Percentiles rank a stretch among this genome's conserved stretches.
Conservation (phyloP, 176 grass and related monocot genomes). For the Guadua angustifolia region DNA sequence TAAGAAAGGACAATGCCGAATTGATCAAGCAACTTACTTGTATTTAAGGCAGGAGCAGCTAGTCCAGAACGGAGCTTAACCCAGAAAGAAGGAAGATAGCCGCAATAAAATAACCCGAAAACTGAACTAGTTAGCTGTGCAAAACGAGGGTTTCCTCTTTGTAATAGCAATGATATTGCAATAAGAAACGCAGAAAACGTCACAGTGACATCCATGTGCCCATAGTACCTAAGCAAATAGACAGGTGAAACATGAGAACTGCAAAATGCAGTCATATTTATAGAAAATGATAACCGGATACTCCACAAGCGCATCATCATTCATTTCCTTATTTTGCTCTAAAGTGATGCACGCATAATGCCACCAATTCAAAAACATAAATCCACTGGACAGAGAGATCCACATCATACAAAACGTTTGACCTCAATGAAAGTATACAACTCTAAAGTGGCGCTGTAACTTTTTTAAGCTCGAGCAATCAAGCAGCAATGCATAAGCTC, state of each 20-base stretch:
- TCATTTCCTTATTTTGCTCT: not conserved
- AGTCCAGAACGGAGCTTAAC: constrained; percentile 92
- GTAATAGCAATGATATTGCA: constrained; percentile 80
- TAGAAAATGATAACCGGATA: constrained; percentile 40
- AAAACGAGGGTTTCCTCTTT: constrained; percentile 97
- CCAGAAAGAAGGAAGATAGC: constrained; percentile 99
- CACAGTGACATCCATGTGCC: constrained; percentile 89
- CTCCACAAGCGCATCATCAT: not conserved
- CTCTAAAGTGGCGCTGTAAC: not conserved
- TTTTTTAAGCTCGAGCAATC: not conserved
- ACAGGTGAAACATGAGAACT: constrained; percentile 33
- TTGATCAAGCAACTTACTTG: constrained; percentile 62
- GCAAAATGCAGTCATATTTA: constrained; percentile 36
- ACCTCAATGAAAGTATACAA: not conserved
- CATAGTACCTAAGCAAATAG: constrained; percentile 82
- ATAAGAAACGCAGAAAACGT: constrained; percentile 81
- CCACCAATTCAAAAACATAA: not conserved
- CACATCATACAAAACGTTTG: not conserved
- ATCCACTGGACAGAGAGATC: not conserved
- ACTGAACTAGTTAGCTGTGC: constrained; percentile 93
- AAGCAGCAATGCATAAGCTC: not conserved
- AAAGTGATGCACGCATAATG: not conserved
- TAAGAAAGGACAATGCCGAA: constrained; percentile 3
- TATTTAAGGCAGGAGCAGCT: constrained; percentile 81
- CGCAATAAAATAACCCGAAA: constrained; percentile 97